Base-by-base conservation (phyloP, 371 early-diverging fungal genomes). In the Mycotypha africana region DNA sequence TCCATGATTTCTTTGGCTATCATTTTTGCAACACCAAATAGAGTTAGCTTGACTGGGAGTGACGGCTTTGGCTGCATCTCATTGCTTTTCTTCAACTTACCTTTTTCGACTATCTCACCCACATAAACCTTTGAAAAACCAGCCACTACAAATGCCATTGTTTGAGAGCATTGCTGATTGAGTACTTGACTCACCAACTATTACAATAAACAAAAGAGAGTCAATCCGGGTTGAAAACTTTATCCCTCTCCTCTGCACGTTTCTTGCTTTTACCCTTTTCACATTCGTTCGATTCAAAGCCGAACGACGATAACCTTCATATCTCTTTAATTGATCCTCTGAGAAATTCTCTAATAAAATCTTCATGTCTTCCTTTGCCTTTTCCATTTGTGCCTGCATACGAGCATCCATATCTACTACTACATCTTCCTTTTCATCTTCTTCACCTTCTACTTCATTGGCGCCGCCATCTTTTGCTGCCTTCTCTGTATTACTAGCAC, bases 81-180 rank as follows among this genome's bases (percentile, higher is more conserved):
- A n/a, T n/a, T n/a, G n/a, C n/a, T n/a, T n/a, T n/a, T n/a, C n/a
- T n/a, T n/a, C n/a, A n/a, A 12, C 17, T 64, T 71, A 79, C 89
- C 94, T 62, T 81, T 76, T 60, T 93, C 94, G 4, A 94, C 83
- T 50, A 98, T 86, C 56, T 98, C 96, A 17, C 97, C 96, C 2
- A 97, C 89, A 77, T 93, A 98, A 11, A 98, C 88, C 61, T 98
- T 98, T 30, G 91, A 80, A 49, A 92, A 88, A 24, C 97, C 98
- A 21, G 91, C 90, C 0, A 98, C 85, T 0, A 93, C 92, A 70
- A 95, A 92, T 0, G 88, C 82, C 66, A 95, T 78, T 4, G 91
- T 93, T 23, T 84, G 81, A 10, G 92, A 84, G 21, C 86, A 82
- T 56, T 88, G 88, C 49, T 95, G 94, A 52, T 88, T 88, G 11